These are phyloP conservation scores for Arthrobotrys sphaeroides DNA, from an alignment of 2,329 filamentous ascomycete species.

Conservation along the genomic window DNA sequence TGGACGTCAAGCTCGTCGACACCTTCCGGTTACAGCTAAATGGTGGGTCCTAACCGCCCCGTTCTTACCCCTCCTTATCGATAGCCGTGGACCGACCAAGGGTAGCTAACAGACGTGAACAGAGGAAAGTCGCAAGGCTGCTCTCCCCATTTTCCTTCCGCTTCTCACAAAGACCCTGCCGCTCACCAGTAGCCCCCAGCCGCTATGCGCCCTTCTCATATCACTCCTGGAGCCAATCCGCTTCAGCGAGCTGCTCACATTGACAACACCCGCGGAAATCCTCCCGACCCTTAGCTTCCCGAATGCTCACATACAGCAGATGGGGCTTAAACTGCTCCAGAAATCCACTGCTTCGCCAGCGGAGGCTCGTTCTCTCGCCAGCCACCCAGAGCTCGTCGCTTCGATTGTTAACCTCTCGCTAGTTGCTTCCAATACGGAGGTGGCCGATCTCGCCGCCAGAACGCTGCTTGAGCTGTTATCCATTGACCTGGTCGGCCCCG, in stretches of 20 bases:
- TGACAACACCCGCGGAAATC: slow-evolving; percentile 50
- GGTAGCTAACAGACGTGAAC: slow-evolving; percentile 14
- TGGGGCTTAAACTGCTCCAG: slow-evolving; percentile 49
- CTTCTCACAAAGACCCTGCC: slow-evolving; percentile 51
- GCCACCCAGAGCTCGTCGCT: slow-evolving; percentile 48
- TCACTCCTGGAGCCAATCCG: slow-evolving; percentile 42
- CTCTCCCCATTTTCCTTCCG: slow-evolving; percentile 46
- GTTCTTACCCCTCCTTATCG: slow-evolving; percentile 51
- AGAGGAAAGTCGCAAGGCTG: slow-evolving; percentile 51
- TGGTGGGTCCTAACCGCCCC: slow-evolving; percentile 28
- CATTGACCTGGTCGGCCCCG: slow-evolving; percentile 42
- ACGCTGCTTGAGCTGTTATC: slow-evolving; percentile 39
- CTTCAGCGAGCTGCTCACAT: slow-evolving; percentile 45
- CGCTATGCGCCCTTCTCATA: slow-evolving; percentile 51
- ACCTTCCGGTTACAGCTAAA: slow-evolving; percentile 54
- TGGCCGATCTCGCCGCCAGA: slow-evolving; percentile 39
- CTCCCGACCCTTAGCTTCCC: slow-evolving; percentile 50
- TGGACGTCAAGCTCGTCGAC: slow-evolving; percentile 51
- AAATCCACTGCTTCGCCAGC: slow-evolving; percentile 46
- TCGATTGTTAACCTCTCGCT: slow-evolving; percentile 50
- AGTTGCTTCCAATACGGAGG: slow-evolving; percentile 48
- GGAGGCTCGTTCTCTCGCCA: slow-evolving; percentile 41
- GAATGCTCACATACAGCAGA: slow-evolving; percentile 49
- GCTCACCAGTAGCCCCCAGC: slow-evolving; percentile 44
- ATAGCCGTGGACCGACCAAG: slow-evolving; percentile 8